Base-by-base conservation (phyloP, 306 rosid genomes). In the Prinsepia uniflora region DNA sequence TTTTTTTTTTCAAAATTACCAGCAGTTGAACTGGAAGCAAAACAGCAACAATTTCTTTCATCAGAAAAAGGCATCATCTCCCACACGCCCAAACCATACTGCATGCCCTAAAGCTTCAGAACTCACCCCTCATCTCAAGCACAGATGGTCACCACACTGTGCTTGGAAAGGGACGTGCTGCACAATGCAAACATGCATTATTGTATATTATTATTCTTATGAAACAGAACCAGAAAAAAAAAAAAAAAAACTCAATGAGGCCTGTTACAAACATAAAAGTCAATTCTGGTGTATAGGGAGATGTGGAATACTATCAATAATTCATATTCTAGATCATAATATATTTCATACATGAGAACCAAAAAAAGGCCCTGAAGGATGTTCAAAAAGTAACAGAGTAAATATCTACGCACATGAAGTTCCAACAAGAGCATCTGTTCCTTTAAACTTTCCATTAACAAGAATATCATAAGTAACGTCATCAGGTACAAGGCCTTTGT, bases 401-500 rank as follows among this genome's bases (percentile, higher is more conserved):
- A 24, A 12, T 17, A 50, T 24, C 66, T 59, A 60, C 17, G 42
- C 45, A 45, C 73, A 30, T 34, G 68, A 72, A 50, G 69, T 45
- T 60, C 64, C 54, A 34, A 65, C 71, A 70, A 42, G 72, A 41
- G 76, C 22, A 75, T 64, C 54, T 71, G 61, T 65, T 65, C 81
- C 84, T 56, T 76, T 76, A 36, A 84, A 65, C 76, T 87, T 89
- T 59, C 96, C 86, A 62, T 69, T 84, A 48, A 89, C 85, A 69
- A 92, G 92, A 84, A 82, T 84, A 77, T 89, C 85, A 68, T 81
- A 87, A 6, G 94, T 86, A 65, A 65, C 42, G 65, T 84, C 81
- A 73, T 89, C 88, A 43, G 90, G 92, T 57, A 80, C 76, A 52
- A 89, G 85, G 79, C 95, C 95, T 80, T 81, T 84, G 64, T 83